Evolutionary conservation across 345 rosid genomes (phyloP).

Genomic region (Salix purpurea): DNA sequence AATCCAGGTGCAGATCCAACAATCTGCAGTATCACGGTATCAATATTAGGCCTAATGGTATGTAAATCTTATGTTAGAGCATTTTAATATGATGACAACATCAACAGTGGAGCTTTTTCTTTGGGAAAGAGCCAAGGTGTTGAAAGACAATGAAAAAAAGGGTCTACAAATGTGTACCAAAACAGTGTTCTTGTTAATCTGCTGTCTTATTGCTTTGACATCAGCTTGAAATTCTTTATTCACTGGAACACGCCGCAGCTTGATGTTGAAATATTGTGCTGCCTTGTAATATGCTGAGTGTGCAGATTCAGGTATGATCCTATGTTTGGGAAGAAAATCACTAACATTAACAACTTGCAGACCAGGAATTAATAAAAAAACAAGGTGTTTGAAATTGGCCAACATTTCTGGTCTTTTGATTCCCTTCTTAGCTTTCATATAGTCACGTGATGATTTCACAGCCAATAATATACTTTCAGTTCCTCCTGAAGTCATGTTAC

Average conservation of each 20-base stretch:
- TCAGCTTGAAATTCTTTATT: constrained; percentile 77
- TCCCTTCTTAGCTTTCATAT: constrained; percentile 81
- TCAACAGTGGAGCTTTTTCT: neutral
- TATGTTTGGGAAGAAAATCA: constrained; percentile 27
- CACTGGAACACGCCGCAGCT: constrained; percentile 87
- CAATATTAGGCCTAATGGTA: constrained; percentile 11
- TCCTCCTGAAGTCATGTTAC: constrained; percentile 99
- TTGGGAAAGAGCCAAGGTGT: neutral
- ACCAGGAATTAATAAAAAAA: constrained; percentile 5
- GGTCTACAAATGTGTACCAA: constrained; percentile 48
- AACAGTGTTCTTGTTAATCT: constrained; percentile 75
- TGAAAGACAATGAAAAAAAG: neutral
- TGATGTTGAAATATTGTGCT: constrained; percentile 89
- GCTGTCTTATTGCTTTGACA: constrained; percentile 58
- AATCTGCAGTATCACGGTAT: constrained; percentile 50
- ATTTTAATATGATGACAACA: neutral
- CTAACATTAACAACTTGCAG: constrained; percentile 7
- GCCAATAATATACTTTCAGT: constrained; percentile 95
- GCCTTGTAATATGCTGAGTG: constrained; percentile 99
- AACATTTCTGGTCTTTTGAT: constrained; percentile 89
- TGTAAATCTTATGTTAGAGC: neutral
- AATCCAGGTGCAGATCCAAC: constrained; percentile 98
- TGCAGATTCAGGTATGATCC: constrained; percentile 94
- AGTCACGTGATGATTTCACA: constrained; percentile 89
- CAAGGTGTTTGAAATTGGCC: constrained; percentile 4